Evolutionary conservation across 1,284 basidiomycete species (phyloP), one percentile per base, ranked within the genome.

Genomic region (Xanthoconium separans): DNA sequence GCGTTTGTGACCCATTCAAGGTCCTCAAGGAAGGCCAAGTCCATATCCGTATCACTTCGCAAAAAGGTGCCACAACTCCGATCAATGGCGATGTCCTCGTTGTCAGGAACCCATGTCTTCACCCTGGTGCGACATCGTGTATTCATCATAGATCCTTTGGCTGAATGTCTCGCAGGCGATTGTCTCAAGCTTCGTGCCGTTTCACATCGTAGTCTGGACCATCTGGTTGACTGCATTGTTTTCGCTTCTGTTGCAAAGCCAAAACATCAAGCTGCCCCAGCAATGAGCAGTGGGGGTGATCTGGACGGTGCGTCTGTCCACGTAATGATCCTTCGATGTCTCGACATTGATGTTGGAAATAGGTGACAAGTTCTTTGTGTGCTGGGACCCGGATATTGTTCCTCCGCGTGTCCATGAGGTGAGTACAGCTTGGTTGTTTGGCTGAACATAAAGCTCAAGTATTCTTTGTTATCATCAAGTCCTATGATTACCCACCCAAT

Each of bases 271-370:
- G 76, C 84, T 18, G 84, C 84, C 8, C 83, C 84, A 10, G 79
- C 83, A 0, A 85, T 86, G 83, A 84, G 80, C 45, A 85, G 83
- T 47, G 84, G 84, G 7, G 84, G 84, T 20, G 82, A 85, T 61
- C 70, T 84, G 16, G 83, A 83, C 65, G 77, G 78, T 81, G 57
- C 56, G 65, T 55, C 12, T 22, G 4, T 20, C 10, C 5, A 9
- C 29, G 13, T 40, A 36, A n/a, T 37, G 44, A 8, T 41, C 33
- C 34, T 33, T 12, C 24, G 42, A 18, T 13, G 48, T 53, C 16
- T 41, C 3, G 15, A 39, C 12, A 24, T 46, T 29, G 27, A 44
- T n/a, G 13, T 42, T 42, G 40, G 24, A 50, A 20, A 4, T 47
- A 79, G 84, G 84, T 7, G 84, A 87, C 56, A 77, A 81, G 56